Percentiles rank a stretch among this genome's conserved stretches.
These are phyloP conservation scores for Paramyrothecium sp. DNA, from an alignment of 2,329 filamentous ascomycete genomes.

Conservation along the genomic window DNA sequence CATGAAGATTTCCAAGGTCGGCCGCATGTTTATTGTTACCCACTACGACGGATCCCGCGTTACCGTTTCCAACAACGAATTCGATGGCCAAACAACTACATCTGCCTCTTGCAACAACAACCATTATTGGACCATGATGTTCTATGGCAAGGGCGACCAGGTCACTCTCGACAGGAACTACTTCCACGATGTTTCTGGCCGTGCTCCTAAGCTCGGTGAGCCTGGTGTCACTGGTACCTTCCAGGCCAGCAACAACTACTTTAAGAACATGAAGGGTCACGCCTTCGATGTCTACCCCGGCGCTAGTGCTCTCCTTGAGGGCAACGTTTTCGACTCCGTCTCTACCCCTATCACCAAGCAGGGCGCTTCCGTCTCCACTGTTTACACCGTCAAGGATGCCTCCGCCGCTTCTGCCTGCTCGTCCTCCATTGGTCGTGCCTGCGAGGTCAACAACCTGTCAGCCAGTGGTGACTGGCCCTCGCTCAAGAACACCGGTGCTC, in stretches of 20 bases:
- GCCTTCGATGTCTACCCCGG: constrained; percentile 48
- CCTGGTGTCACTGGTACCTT: constrained; percentile 15
- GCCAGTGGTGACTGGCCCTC: background rate
- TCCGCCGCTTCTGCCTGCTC: constrained; percentile 13
- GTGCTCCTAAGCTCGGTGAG: constrained; percentile 27
- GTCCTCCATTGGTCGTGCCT: constrained; percentile 15
- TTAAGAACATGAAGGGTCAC: constrained; percentile 33
- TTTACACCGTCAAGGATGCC: constrained; percentile 16
- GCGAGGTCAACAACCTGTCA: background rate
- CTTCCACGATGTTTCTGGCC: constrained; percentile 23
- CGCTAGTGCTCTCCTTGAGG: constrained; percentile 19
- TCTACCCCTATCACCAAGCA: constrained; percentile 30
- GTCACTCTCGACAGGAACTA: constrained; percentile 23
- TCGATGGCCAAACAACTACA: constrained; percentile 30
- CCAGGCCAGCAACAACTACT: constrained; percentile 25
- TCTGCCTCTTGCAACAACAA: constrained; percentile 26
- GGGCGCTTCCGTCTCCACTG: constrained; percentile 12
- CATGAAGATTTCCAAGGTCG: constrained; percentile 37
- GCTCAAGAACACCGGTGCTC: background rate
- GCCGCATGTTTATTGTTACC: constrained; percentile 36
- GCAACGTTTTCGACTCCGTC: constrained; percentile 24
- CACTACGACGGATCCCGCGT: constrained; percentile 30
- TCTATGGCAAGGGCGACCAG: constrained; percentile 23
- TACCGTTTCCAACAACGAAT: constrained; percentile 37
- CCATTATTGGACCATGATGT: constrained; percentile 31